Evolutionary conservation across 2,329 filamentous ascomycete genomes (phyloP).

Genomic region (Fusarium euwallaceae): DNA sequence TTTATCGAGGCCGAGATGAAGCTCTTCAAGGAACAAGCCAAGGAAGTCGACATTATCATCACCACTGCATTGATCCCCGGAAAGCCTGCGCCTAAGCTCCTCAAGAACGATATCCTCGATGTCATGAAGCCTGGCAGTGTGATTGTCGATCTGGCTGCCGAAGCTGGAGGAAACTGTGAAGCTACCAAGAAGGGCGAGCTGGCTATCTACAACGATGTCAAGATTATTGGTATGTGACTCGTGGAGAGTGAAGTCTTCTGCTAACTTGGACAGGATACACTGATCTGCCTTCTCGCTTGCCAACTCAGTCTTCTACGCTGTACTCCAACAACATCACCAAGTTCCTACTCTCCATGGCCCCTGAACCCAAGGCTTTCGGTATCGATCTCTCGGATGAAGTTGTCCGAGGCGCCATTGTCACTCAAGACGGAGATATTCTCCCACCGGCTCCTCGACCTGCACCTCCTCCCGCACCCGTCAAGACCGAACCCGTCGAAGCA

Average conservation of each 20-base stretch:
- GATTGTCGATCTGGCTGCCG: conserved; percentile 88
- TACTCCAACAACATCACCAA: conserved; percentile 97
- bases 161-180: conserved; percentile 90
- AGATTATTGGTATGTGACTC: conserved; percentile 76
- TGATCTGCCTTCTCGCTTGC: conserved; percentile 86
- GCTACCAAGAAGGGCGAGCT: conserved; percentile 81
- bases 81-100: conserved; percentile 83
- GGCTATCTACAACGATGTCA: conserved; percentile 80
- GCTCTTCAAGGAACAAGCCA: conserved; percentile 87
- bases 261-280: conserved; percentile 74
- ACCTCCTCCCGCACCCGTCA: conserved; percentile 64
- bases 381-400: conserved; percentile 88
- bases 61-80: conserved; percentile 94
- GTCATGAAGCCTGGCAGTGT: conserved; percentile 93
- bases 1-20: conserved; percentile 96
- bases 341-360: conserved; percentile 84
- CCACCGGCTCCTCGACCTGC: conserved; percentile 80
- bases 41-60: conserved; percentile 92
- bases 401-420: conserved; percentile 86
- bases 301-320: conserved; percentile 88
- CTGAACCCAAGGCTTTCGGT: conserved; percentile 82
- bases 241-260: background rate
- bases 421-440: conserved; percentile 80
- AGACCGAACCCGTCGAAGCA: conserved; percentile 61
- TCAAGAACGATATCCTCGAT: conserved; percentile 82